Percentiles rank a stretch among this genome's conserved stretches.
Evolutionary conservation across 768 basidiomycete genomes (phyloP).

Genomic region (Leucosporidium yakuticum): DNA sequence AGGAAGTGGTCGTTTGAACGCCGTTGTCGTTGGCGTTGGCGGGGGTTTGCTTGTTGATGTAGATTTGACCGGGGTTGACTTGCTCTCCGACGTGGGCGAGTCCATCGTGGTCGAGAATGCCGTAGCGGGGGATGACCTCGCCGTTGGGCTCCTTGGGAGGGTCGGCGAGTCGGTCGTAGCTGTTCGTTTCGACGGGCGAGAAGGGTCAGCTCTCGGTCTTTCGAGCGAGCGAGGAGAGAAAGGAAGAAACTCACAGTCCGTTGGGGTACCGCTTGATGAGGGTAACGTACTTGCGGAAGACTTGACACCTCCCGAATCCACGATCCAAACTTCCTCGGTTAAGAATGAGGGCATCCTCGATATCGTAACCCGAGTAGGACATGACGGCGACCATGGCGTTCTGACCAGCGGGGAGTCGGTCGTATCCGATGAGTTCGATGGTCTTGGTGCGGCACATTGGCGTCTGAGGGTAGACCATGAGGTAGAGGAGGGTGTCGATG

Average conservation of each 20-base stretch:
- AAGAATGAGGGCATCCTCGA: constrained; percentile 94
- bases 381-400: constrained; percentile 98
- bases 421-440: constrained; percentile 93
- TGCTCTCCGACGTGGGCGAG: constrained; percentile 91
- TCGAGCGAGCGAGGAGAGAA: not conserved
- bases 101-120: constrained; percentile 86
- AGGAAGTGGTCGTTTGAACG: constrained; percentile 18
- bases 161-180: constrained; percentile 89
- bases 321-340: constrained; percentile 96
- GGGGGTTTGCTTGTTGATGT: constrained; percentile 95
- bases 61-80: constrained; percentile 85
- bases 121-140: constrained; percentile 71
- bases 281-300: constrained; percentile 88
- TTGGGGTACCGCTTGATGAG: constrained; percentile 94
- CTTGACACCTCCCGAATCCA: constrained; percentile 96
- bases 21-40: constrained; percentile 73
- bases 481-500: constrained; percentile 95
- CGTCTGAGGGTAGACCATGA: constrained; percentile 95
- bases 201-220: constrained; percentile 1
- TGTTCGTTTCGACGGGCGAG: constrained; percentile 41
- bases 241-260: constrained; percentile 68
- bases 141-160: constrained; percentile 81
- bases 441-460: constrained; percentile 99
- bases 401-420: constrained; percentile 92
- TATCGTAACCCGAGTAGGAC: constrained; percentile 99